These are phyloP conservation scores for Heliamphora exappendiculata DNA, from an alignment of 148 eudicot genomes.

Conservation along the genomic window DNA sequence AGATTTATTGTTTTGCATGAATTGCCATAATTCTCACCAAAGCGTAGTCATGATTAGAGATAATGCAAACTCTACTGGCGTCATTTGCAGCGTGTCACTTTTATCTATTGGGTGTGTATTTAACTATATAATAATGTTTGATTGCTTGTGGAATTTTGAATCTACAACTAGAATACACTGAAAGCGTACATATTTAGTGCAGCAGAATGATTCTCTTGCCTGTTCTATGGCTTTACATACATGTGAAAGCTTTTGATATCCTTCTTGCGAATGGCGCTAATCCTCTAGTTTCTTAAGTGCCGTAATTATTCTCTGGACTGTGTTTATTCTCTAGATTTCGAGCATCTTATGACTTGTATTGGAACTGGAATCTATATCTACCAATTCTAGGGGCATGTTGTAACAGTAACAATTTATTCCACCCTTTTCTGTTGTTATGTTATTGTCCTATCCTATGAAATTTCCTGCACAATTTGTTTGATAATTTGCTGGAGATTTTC, in stretches of 20 bases:
- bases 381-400: background rate
- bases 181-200: background rate
- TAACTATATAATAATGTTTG: background rate
- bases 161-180: background rate
- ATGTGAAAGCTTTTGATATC: background rate
- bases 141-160: background rate
- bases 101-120: background rate
- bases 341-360: background rate
- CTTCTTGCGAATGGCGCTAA: background rate
- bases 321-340: background rate
- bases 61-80: background rate
- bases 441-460: background rate
- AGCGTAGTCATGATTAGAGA: background rate
- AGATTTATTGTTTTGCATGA: background rate
- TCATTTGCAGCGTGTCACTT: background rate
- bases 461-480: slow-evolving; percentile 2
- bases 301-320: background rate
- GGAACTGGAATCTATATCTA: background rate
- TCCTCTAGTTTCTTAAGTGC: background rate
- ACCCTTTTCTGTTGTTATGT: background rate
- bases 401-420: background rate
- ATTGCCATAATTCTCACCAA: background rate
- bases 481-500: background rate
- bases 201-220: background rate
- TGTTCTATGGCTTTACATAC: background rate